Evolutionary conservation across 192 early-diverging fungal genomes (phyloP), one percentile per base, ranked within the genome.

Genomic region (Dissophora ornata): DNA sequence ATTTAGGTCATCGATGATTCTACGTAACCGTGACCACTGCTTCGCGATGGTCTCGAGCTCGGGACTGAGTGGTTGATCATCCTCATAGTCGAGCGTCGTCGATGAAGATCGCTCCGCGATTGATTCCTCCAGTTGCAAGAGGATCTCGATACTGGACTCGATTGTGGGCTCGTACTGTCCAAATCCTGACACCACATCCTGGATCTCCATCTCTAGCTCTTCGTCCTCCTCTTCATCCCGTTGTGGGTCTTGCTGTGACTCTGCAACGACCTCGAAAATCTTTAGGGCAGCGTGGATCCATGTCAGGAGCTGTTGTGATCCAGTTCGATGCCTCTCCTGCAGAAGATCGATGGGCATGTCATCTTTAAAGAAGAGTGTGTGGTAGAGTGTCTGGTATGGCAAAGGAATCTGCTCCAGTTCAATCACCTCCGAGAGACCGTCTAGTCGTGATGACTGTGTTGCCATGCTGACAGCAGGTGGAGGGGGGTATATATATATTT

Each of bases 321-420:
- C 59, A 2, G 64, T 45, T 6, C 30, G 57, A 32, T 67, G 59
- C 4, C 65, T 25, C 45, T 77, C 64, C 47, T 54, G 49, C 24
- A 77, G 24, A 8, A 77, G 58, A 36, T 67, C 65, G 46, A 77
- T 60, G 2, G 73, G 73, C 73, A 77, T 77, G n/a, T 77, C 73
- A 45, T 67, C 62, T 44, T 62, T 77, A 30, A 77, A 32, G 64
- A 77, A 58, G 16, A 77, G 53, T 51, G 73, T 67, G 57, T 77
- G 73, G 28, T 77, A 77, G 1, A 77, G 52, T 9, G 59, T 62
- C 59, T 77, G 67, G 46, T 77, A 77, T 15, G 73, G 73, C 47
- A 77, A 34, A 33, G 73, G 73, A 67, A 77, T 62, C 51, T 44
- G 50, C 24, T 77, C 73, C 36, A 77, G 64, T 46, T 77, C 73